Evolutionary conservation across 768 basidiomycete genomes (phyloP).

Genomic region (Boletales sp.): DNA sequence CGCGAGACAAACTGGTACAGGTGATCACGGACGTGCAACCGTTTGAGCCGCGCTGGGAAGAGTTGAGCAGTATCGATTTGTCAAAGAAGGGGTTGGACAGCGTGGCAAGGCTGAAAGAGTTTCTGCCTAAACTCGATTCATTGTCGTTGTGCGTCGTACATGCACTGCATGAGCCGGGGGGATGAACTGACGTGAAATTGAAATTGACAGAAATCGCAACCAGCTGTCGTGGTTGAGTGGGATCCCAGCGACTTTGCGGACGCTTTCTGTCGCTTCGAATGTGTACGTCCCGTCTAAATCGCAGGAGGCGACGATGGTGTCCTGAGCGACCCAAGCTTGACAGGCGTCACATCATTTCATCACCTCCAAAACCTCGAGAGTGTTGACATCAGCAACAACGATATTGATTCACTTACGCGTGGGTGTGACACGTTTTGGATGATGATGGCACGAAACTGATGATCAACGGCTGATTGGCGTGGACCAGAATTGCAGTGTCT

Average conservation of each 20-base stretch:
- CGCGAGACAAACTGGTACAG: constrained; percentile 88
- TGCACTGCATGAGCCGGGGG: neutral
- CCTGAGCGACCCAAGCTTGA: constrained; percentile 53
- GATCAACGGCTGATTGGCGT: constrained; percentile 7
- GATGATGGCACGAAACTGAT: neutral
- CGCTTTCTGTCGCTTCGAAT: constrained; percentile 75
- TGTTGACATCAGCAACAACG: constrained; percentile 88
- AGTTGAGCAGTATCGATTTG: constrained; percentile 69
- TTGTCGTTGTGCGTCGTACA: constrained; percentile 64
- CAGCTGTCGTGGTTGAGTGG: constrained; percentile 79
- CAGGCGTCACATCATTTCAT: constrained; percentile 81
- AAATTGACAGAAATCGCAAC: constrained; percentile 58
- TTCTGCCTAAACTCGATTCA: constrained; percentile 75
- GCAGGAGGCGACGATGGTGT: constrained; percentile 9
- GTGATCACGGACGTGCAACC: constrained; percentile 94
- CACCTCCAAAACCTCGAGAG: constrained; percentile 84
- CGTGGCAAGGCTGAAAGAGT: constrained; percentile 78
- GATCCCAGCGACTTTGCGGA: constrained; percentile 65
- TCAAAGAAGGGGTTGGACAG: constrained; percentile 56
- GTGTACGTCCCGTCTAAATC: constrained; percentile 38
- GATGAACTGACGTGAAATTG: constrained; percentile 12
- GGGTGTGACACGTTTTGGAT: constrained; percentile 33
- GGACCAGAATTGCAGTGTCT: constrained; percentile 76
- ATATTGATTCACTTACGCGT: constrained; percentile 86
- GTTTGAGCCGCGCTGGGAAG: constrained; percentile 94